Percentiles rank a stretch among this genome's conserved stretches.
phyloP scores from a whole-genome alignment of 2,329 filamentous ascomycete genomes.

The Tolypocladium guangdongense region DNA sequence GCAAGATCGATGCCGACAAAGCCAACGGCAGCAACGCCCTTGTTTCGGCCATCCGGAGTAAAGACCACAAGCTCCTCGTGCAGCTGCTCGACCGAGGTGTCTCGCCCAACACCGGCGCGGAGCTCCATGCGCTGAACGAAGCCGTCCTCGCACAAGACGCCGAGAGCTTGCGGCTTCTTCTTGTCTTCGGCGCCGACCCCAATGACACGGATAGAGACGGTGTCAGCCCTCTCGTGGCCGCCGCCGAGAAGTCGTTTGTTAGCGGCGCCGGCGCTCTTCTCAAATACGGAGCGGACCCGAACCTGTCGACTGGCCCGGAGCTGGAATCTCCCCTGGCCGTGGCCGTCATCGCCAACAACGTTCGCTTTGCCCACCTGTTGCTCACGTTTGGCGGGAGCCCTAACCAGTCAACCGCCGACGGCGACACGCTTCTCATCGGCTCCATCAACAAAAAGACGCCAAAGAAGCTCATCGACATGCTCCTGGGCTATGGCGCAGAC shows the following conservation, averaged over 20 bases:
- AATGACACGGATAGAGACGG: slow-evolving; percentile 38
- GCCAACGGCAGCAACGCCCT: slow-evolving; percentile 36
- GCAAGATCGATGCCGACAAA: slow-evolving; percentile 28
- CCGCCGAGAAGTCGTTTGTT: slow-evolving; percentile 40
- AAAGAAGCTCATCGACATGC: slow-evolving; percentile 42
- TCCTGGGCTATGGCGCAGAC: slow-evolving; percentile 49
- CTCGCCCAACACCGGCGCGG: slow-evolving; percentile 34
- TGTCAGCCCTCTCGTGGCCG: slow-evolving; percentile 38
- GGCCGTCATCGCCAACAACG: slow-evolving; percentile 39
- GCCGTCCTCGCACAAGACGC: slow-evolving; percentile 39
- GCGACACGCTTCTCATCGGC: slow-evolving; percentile 49
- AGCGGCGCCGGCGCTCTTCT: slow-evolving; percentile 48
- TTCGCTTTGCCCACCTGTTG: slow-evolving; percentile 46
- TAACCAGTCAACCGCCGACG: slow-evolving; percentile 40
- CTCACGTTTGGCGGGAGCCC: slow-evolving; percentile 51
- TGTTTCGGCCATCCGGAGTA: slow-evolving; percentile 41
- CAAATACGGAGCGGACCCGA: slow-evolving; percentile 53
- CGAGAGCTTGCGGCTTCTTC: slow-evolving; percentile 42
- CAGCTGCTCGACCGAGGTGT: slow-evolving; percentile 48
- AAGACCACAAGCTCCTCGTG: slow-evolving; percentile 45
- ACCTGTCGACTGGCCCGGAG: slow-evolving; percentile 36
- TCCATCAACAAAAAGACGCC: slow-evolving; percentile 49
- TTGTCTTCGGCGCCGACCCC: slow-evolving; percentile 47
- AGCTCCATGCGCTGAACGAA: slow-evolving; percentile 39
- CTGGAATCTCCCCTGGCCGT: slow-evolving; percentile 43